Evolutionary conservation across 371 early-diverging fungal genomes (phyloP).

Genomic region (Syncephalis fuscata): DNA sequence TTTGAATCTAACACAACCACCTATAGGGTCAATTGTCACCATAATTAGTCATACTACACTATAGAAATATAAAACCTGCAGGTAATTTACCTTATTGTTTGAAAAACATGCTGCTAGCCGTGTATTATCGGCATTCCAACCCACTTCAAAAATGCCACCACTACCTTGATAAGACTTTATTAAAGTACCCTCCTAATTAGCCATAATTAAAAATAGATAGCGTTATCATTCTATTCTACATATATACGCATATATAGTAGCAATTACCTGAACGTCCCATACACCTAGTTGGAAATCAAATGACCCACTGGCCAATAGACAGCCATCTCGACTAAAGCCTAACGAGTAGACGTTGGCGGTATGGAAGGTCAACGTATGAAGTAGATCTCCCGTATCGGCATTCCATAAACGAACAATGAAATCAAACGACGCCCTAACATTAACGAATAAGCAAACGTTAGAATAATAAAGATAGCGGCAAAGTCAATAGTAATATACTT

Average conservation of each 20-base stretch:
- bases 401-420: slow-evolving; percentile 84
- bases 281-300: slow-evolving; percentile 68
- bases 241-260: not conserved
- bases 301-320: slow-evolving; percentile 69
- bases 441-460: slow-evolving; percentile 8
- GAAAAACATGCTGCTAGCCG: slow-evolving; percentile 17
- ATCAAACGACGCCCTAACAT: slow-evolving; percentile 83
- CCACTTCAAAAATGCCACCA: slow-evolving; percentile 62
- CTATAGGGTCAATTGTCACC: no score
- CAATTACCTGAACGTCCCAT: slow-evolving; percentile 54
- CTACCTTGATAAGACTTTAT: slow-evolving; percentile 45
- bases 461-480: no score
- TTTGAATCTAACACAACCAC: no score
- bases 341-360: slow-evolving; percentile 68
- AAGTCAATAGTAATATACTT: slow-evolving; percentile 3
- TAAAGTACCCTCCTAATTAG: slow-evolving; percentile 32
- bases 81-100: slow-evolving; percentile 16
- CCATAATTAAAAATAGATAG: no score
- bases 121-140: slow-evolving; percentile 44
- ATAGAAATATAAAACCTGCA: no score
- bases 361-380: slow-evolving; percentile 62
- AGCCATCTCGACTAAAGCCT: slow-evolving; percentile 73
- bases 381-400: slow-evolving; percentile 40
- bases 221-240: not conserved
- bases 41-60: no score